Percentiles rank a stretch among this genome's conserved stretches.
Evolutionary conservation across 225 moss, liverwort and hornwort species (phyloP).

Genomic region (Marchantia paleacea): DNA sequence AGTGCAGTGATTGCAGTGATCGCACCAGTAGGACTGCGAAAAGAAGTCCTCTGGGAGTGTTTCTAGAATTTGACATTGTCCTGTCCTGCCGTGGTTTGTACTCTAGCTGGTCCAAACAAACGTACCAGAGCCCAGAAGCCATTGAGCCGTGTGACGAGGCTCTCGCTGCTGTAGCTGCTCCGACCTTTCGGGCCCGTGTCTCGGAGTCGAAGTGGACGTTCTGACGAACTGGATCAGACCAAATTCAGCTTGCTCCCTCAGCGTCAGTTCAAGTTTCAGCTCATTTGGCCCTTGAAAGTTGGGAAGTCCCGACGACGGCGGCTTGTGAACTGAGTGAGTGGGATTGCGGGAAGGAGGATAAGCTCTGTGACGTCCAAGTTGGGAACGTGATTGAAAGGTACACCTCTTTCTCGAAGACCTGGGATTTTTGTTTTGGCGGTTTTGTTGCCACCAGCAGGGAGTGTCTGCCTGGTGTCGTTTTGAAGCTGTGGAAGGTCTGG

Average conservation of each 20-base stretch:
- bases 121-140: background rate
- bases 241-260: background rate
- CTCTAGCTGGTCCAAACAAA: conserved; percentile 10
- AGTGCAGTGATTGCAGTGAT: too few relatives aligned
- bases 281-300: background rate
- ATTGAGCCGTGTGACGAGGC: background rate
- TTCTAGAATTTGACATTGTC: background rate
- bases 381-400: too few relatives aligned
- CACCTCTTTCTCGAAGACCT: too few relatives aligned
- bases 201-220: background rate
- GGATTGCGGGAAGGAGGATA: background rate
- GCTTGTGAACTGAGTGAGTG: background rate
- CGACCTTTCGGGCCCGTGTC: background rate
- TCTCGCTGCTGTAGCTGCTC: background rate
- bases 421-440: too few relatives aligned
- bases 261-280: too few relatives aligned
- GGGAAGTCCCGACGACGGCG: background rate
- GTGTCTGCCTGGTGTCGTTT: too few relatives aligned
- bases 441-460: too few relatives aligned
- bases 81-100: conserved; percentile 8
- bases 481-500: background rate
- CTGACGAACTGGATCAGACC: background rate
- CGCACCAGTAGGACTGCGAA: too few relatives aligned
- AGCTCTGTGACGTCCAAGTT: too few relatives aligned
- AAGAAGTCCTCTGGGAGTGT: background rate